phyloP scores from a whole-genome alignment of 495 filamentous ascomycete genomes.

The Penicillium atrosanguineum region DNA sequence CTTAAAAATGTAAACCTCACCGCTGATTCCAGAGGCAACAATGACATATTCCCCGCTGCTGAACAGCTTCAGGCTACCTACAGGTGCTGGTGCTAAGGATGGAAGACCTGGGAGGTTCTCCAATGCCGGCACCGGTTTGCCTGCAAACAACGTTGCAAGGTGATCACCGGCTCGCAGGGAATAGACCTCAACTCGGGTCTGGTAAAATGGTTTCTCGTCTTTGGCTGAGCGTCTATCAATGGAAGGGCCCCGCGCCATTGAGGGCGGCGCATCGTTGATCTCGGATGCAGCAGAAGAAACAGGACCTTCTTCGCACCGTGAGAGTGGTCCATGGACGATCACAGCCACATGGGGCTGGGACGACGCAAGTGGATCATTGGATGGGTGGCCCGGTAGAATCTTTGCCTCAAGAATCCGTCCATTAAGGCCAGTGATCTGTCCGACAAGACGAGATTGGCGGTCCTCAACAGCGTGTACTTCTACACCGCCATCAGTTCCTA shows the following conservation, averaged over 20 bases:
- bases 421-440: slow-evolving; percentile 68
- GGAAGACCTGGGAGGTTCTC: slow-evolving; percentile 42
- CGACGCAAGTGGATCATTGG: slow-evolving; percentile 37
- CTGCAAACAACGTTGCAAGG: slow-evolving; percentile 66
- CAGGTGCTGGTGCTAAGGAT: slow-evolving; percentile 56
- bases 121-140: slow-evolving; percentile 44
- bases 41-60: slow-evolving; percentile 64
- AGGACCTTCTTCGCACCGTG: slow-evolving; percentile 36
- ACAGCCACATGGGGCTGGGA: slow-evolving; percentile 67
- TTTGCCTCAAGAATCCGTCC: slow-evolving; percentile 82
- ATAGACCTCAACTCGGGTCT: slow-evolving; percentile 83
- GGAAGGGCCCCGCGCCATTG: slow-evolving; percentile 21
- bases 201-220: slow-evolving; percentile 57
- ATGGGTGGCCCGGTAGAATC: slow-evolving; percentile 60
- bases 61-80: slow-evolving; percentile 68
- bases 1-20: slow-evolving; percentile 77
- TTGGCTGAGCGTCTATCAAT: slow-evolving; percentile 25
- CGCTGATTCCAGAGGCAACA: slow-evolving; percentile 75
- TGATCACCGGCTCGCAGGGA: slow-evolving; percentile 68
- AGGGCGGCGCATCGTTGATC: slow-evolving; percentile 33
- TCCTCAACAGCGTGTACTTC: slow-evolving; percentile 70
- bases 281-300: slow-evolving; percentile 39
- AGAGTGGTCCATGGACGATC: slow-evolving; percentile 69
- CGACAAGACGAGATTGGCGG: slow-evolving; percentile 60
- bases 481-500: slow-evolving; percentile 72